Percentiles rank a stretch among this genome's conserved stretches.
phyloP scores from a whole-genome alignment of 306 rosid species.

The Quercus parvula region DNA sequence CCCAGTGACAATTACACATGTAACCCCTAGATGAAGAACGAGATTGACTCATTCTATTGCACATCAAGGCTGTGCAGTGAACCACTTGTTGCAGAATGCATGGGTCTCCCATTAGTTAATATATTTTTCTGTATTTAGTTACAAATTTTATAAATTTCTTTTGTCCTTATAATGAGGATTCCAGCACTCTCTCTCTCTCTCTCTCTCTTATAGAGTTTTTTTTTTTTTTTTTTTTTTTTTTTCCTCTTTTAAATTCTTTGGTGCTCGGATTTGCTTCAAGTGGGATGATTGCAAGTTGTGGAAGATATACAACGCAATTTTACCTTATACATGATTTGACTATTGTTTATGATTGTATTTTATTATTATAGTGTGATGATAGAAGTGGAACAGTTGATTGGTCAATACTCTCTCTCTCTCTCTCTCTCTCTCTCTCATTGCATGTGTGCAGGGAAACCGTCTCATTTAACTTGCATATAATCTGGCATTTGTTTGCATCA shows the following conservation, averaged over 20 bases:
- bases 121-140: neutral
- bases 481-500: too few relatives aligned
- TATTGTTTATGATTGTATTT: neutral
- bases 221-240: neutral
- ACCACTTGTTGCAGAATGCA: neutral
- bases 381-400: neutral
- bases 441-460: neutral
- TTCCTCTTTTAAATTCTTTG: neutral
- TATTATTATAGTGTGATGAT: neutral
- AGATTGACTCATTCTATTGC: neutral
- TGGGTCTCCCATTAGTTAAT: neutral
- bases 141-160: neutral
- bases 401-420: neutral
- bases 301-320: neutral
- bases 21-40: slow-evolving; percentile 57
- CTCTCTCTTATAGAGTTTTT: neutral
- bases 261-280: neutral
- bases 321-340: too few relatives aligned
- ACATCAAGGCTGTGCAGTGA: neutral
- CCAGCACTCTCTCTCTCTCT: neutral
- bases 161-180: neutral
- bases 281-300: neutral
- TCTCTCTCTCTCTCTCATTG: neutral
- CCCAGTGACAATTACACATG: slow-evolving; percentile 43
- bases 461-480: neutral